Evolutionary conservation across 495 filamentous ascomycete genomes (phyloP).

Genomic region (Beverwykella pulmonaria): DNA sequence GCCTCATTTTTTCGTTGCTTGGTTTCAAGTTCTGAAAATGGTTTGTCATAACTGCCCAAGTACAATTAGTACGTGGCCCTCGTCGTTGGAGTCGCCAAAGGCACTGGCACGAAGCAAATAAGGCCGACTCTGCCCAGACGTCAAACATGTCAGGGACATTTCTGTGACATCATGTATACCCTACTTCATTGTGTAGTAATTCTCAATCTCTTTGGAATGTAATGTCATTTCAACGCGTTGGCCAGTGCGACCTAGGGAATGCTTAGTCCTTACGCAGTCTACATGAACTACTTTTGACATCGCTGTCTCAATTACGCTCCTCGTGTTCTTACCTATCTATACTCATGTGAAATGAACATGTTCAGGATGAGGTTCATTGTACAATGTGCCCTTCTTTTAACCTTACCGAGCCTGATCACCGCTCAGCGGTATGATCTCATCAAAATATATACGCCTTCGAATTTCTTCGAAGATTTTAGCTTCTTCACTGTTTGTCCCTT

Average conservation of each 20-base stretch:
- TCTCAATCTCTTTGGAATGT: slow-evolving; percentile 10
- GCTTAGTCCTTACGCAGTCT: neutral
- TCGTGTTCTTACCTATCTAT: neutral
- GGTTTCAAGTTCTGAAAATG: too few relatives aligned
- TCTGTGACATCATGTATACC: neutral
- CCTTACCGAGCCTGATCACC: neutral
- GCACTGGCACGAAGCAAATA: too few relatives aligned
- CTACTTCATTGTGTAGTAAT: neutral
- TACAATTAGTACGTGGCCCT: too few relatives aligned
- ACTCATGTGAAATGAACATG: slow-evolving; percentile 4
- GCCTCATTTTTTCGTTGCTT: too few relatives aligned
- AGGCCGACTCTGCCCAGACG: too few relatives aligned
- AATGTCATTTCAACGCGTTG: slow-evolving; percentile 10
- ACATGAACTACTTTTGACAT: neutral
- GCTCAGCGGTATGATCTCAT: slow-evolving; percentile 19
- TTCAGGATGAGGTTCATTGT: slow-evolving; percentile 6
- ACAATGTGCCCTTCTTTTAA: slow-evolving; percentile 5
- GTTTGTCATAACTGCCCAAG: too few relatives aligned
- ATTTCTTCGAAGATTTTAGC: slow-evolving; percentile 44
- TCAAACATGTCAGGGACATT: neutral
- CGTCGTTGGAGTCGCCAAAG: too few relatives aligned
- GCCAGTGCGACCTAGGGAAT: slow-evolving; percentile 24
- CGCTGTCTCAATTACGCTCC: neutral
- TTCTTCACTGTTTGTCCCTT: slow-evolving; percentile 48
- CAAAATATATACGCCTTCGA: slow-evolving; percentile 16